Evolutionary conservation across 2,329 filamentous ascomycete genomes (phyloP).

Genomic region (Sarocladium kiliense): DNA sequence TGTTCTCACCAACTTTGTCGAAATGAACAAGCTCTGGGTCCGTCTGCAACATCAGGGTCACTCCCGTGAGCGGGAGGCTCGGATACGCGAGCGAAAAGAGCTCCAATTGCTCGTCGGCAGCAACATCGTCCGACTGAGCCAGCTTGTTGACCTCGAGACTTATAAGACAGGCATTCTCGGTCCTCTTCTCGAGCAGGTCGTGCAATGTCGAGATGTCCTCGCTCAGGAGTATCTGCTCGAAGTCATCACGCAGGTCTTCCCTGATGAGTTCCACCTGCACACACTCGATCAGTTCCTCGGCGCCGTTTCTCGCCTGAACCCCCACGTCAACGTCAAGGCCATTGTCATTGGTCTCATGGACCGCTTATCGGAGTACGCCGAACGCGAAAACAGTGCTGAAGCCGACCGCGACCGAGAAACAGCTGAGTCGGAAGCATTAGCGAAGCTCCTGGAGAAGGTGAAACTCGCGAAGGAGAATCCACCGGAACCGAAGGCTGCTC

Average conservation of each 20-base stretch:
- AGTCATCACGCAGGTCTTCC: conserved; percentile 98
- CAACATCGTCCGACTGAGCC: conserved; percentile 91
- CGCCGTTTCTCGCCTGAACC: conserved; percentile 87
- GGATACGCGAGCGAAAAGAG: conserved; percentile 92
- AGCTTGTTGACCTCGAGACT: conserved; percentile 88
- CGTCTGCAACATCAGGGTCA: conserved; percentile 95
- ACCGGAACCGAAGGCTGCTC: conserved; percentile 9
- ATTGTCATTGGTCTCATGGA: conserved; percentile 99
- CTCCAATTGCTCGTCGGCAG: conserved; percentile 92
- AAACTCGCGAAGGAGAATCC: conserved; percentile 56
- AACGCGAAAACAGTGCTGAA: conserved; percentile 73
- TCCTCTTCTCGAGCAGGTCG: conserved; percentile 90
- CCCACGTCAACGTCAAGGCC: conserved; percentile 94
- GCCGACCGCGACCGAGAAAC: conserved; percentile 67
- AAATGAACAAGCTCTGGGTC: conserved; percentile 99
- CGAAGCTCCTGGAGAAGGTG: conserved; percentile 71
- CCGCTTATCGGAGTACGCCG: conserved; percentile 87
- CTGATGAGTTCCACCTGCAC: conserved; percentile 96
- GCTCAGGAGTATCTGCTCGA: conserved; percentile 97
- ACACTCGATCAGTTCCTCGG: conserved; percentile 93
- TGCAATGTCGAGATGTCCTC: conserved; percentile 93
- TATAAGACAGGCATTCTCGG: conserved; percentile 89
- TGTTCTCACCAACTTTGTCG: conserved; percentile 95
- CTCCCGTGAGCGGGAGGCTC: conserved; percentile 86
- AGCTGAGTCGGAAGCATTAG: conserved; percentile 78